Evolutionary conservation across 164 flowering plant genomes (phyloP).

Genomic region (Malania oleifera): DNA sequence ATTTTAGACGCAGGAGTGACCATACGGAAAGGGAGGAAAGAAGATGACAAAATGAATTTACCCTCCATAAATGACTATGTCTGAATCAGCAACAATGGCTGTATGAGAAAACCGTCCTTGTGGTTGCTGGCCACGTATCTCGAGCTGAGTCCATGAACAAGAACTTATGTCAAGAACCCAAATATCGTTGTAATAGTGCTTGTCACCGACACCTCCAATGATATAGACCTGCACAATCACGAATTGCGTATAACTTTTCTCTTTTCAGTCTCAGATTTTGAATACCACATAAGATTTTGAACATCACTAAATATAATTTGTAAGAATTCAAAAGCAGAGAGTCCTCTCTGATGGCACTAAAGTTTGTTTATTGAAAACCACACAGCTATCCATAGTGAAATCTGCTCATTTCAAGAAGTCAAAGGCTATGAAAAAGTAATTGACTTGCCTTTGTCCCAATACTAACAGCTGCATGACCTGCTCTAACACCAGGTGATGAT

Average conservation of each 20-base stretch:
- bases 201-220: conserved; percentile 92
- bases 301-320: too few relatives aligned
- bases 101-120: conserved; percentile 94
- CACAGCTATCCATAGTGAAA: too few relatives aligned
- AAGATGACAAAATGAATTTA: conserved; percentile 16
- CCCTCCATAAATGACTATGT: conserved; percentile 92
- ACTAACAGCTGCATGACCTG: conserved; percentile 79
- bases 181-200: conserved; percentile 74
- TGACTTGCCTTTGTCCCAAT: conserved; percentile 66
- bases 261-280: background rate
- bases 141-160: conserved; percentile 69
- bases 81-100: conserved; percentile 55
- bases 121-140: conserved; percentile 62
- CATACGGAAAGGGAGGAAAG: background rate
- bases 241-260: background rate
- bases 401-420: too few relatives aligned
- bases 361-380: too few relatives aligned
- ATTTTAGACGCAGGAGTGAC: background rate
- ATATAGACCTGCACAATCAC: conserved; percentile 56
- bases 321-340: too few relatives aligned
- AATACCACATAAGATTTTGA: background rate
- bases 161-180: conserved; percentile 67
- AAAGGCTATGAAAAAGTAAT: too few relatives aligned
- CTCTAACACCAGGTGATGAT: conserved; percentile 74
- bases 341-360: too few relatives aligned